Conservation (phyloP, 169 alveolate genomes). For the Theileria orientalis region DNA sequence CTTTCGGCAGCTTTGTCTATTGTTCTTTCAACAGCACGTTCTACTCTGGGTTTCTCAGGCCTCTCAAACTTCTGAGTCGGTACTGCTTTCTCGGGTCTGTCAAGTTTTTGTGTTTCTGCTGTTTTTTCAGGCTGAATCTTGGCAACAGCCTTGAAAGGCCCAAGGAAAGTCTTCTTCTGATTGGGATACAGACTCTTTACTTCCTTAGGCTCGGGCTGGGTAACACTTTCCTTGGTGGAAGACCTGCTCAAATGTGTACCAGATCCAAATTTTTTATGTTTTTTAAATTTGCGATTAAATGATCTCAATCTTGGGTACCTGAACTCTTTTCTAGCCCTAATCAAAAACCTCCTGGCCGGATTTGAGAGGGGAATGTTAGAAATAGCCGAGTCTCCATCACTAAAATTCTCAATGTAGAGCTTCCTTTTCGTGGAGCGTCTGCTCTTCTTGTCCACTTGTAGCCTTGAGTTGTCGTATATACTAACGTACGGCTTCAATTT, state of each 20-base stretch:
- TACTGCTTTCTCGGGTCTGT: too few relatives aligned
- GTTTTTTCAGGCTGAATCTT: too few relatives aligned
- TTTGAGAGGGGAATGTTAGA: conserved; percentile 47
- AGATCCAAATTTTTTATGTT: background rate
- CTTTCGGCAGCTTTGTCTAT: background rate
- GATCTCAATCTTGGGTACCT: background rate
- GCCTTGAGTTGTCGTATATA: conserved; percentile 37
- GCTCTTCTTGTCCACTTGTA: background rate
- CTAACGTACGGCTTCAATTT: conserved; percentile 20
- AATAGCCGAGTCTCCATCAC: conserved; percentile 30
- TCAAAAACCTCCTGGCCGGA: conserved; percentile 36
- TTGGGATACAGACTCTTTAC: too few relatives aligned
- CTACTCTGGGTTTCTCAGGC: background rate
- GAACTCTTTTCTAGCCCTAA: background rate
- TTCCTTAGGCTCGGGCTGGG: background rate
- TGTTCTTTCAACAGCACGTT: background rate
- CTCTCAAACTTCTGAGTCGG: too few relatives aligned
- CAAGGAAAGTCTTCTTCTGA: too few relatives aligned
- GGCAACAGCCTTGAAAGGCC: too few relatives aligned
- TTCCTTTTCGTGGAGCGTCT: background rate
- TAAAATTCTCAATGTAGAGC: conserved; percentile 36
- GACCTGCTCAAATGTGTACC: background rate
- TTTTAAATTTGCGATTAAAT: background rate
- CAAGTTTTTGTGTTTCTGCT: too few relatives aligned
- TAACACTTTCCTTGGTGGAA: too few relatives aligned